phyloP scores from a whole-genome alignment of 2,329 filamentous ascomycete genomes.

The Mariannaea sp. region DNA sequence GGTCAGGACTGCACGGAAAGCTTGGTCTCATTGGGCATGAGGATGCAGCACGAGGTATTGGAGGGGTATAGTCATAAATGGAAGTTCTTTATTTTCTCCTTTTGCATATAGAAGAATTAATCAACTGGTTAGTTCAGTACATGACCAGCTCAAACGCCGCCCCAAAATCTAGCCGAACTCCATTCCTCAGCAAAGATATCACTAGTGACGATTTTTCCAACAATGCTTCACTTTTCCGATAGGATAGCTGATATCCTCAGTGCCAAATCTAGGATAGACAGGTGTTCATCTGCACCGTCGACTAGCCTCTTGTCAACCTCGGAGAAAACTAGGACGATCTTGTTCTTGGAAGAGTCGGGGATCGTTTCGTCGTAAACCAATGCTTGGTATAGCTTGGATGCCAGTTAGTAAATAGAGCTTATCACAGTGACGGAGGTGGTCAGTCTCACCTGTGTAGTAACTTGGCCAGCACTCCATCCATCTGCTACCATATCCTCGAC shows the following conservation, averaged over 20 bases:
- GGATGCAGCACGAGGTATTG: constrained; percentile 30
- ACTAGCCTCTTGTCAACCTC: constrained; percentile 93
- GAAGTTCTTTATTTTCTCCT: no score
- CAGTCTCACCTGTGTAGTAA: constrained; percentile 76
- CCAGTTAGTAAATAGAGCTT: constrained; percentile 15
- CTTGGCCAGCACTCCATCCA: constrained; percentile 93
- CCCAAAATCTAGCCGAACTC: constrained; percentile 33
- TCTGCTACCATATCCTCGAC: constrained; percentile 93
- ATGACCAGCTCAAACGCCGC: constrained; percentile 34
- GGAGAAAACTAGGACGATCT: constrained; percentile 86
- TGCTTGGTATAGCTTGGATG: constrained; percentile 74
- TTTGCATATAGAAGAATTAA: constrained; percentile 22
- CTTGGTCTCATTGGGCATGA: constrained; percentile 55
- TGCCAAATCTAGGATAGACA: constrained; percentile 84
- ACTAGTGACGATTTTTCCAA: neutral
- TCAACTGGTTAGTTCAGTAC: constrained; percentile 23
- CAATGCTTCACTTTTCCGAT: constrained; percentile 47
- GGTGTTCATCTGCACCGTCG: constrained; percentile 93
- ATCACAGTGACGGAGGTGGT: neutral
- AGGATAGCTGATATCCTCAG: constrained; percentile 80
- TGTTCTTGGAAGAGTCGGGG: constrained; percentile 84
- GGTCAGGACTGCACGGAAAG: constrained; percentile 58
- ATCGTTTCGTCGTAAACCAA: constrained; percentile 85
- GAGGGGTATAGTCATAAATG: constrained; percentile 9
- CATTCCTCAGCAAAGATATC: constrained; percentile 22